These are phyloP conservation scores for Fusarium sp. DNA, from an alignment of 2,329 filamentous ascomycete species.

Conservation along the genomic window DNA sequence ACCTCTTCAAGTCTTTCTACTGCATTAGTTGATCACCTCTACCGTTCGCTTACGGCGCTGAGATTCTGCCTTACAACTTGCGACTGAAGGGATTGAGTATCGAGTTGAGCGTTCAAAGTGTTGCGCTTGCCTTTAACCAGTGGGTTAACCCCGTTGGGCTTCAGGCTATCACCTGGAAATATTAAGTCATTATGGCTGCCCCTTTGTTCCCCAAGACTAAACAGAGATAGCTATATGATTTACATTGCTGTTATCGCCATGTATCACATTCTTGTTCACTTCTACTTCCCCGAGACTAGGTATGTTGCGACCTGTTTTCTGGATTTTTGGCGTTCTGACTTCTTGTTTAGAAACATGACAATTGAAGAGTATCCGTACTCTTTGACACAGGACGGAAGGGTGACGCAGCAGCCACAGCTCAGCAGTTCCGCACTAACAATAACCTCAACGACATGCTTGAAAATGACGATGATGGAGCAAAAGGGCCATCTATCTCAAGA, in stretches of 20 bases:
- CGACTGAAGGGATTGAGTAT: slow-evolving; percentile 46
- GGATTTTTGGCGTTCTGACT: background rate
- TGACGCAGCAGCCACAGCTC: slow-evolving; percentile 12
- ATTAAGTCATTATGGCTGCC: slow-evolving; percentile 1
- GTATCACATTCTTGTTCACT: slow-evolving; percentile 37
- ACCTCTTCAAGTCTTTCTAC: slow-evolving; percentile 40
- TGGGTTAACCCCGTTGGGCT: slow-evolving; percentile 44
- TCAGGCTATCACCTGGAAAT: slow-evolving; percentile 42
- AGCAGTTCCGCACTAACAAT: background rate
- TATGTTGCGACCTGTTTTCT: background rate
- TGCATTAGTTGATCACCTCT: slow-evolving; percentile 47
- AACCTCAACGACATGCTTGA: slow-evolving; percentile 21
- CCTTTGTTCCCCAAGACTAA: background rate
- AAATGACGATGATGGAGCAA: slow-evolving; percentile 14
- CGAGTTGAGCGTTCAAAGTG: slow-evolving; percentile 23
- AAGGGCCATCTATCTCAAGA: slow-evolving; percentile 13
- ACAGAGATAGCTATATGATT: slow-evolving; percentile 15
- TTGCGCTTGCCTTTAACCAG: slow-evolving; percentile 42
- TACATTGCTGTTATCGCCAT: slow-evolving; percentile 40
- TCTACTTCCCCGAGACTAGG: slow-evolving; percentile 45
- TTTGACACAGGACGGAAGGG: slow-evolving; percentile 36
- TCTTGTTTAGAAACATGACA: slow-evolving; percentile 15
- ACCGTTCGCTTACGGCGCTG: slow-evolving; percentile 43
- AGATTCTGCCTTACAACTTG: slow-evolving; percentile 47
- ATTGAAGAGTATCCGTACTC: slow-evolving; percentile 37